Conservation (phyloP, 2,329 filamentous ascomycete species). For the Pseudogymnoascus sp. region DNA sequence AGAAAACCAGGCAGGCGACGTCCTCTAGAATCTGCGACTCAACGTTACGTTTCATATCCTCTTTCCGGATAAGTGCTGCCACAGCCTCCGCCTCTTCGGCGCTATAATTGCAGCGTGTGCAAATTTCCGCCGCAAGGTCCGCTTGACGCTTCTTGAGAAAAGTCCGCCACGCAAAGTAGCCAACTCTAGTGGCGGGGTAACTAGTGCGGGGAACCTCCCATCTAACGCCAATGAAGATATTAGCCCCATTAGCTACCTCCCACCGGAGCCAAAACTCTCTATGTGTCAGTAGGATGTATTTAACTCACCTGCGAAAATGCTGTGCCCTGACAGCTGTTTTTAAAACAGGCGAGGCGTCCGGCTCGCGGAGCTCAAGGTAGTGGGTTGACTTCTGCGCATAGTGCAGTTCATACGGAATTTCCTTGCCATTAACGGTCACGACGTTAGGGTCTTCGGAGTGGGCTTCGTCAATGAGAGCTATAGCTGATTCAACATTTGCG, state of each 20-base stretch:
- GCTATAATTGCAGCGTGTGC: slow-evolving; percentile 32
- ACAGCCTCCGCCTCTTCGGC: slow-evolving; percentile 52
- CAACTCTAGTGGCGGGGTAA: slow-evolving; percentile 66
- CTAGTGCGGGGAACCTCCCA: slow-evolving; percentile 72
- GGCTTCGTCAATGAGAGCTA: slow-evolving; percentile 64
- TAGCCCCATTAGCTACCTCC: neutral
- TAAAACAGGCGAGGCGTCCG: slow-evolving; percentile 57
- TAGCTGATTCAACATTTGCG: slow-evolving; percentile 39
- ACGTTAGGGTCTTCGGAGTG: slow-evolving; percentile 60
- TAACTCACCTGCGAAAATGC: slow-evolving; percentile 59
- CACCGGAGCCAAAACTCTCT: neutral
- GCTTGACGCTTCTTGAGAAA: slow-evolving; percentile 66
- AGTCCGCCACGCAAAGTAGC: slow-evolving; percentile 74
- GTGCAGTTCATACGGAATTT: slow-evolving; percentile 68
- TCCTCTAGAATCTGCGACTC: slow-evolving; percentile 75
- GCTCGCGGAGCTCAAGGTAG: slow-evolving; percentile 56
- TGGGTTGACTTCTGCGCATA: slow-evolving; percentile 73
- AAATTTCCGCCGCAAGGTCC: slow-evolving; percentile 48
- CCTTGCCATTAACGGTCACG: slow-evolving; percentile 35
- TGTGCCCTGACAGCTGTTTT: slow-evolving; percentile 74
- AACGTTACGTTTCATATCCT: slow-evolving; percentile 55
- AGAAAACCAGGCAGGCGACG: slow-evolving; percentile 77
- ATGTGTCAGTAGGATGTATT: neutral
- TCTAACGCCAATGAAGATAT: slow-evolving; percentile 25
- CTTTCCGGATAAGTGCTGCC: slow-evolving; percentile 68